Evolutionary conservation across 306 rosid species (phyloP).

Genomic region (Prinsepia uniflora): DNA sequence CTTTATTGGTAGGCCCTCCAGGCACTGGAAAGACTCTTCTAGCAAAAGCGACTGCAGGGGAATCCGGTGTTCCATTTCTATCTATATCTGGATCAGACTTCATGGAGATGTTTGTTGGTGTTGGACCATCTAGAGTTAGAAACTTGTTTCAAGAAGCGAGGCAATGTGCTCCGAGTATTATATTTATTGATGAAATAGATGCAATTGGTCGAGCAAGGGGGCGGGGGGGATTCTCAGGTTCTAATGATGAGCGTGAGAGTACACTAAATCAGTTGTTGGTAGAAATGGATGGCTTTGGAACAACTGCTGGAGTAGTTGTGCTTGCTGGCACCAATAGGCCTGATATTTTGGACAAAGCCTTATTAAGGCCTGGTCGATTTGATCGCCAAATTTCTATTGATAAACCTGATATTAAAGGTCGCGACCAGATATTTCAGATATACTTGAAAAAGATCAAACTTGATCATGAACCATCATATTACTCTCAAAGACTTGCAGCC

Average conservation of each 20-base stretch:
- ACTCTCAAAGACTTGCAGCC: constrained; percentile 91
- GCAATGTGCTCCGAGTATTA: constrained; percentile 91
- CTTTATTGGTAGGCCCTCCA: constrained; percentile 93
- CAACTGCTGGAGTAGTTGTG: constrained; percentile 92
- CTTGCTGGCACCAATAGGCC: constrained; percentile 99
- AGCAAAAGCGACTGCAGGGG: constrained; percentile 98
- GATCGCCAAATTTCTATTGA: constrained; percentile 82
- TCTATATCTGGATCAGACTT: constrained; percentile 94
- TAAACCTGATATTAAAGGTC: constrained; percentile 85
- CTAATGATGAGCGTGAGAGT: constrained; percentile 95
- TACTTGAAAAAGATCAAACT: constrained; percentile 84
- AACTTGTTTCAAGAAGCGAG: constrained; percentile 94
- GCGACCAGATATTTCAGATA: constrained; percentile 83
- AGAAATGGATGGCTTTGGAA: constrained; percentile 98
- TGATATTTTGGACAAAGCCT: constrained; percentile 91
- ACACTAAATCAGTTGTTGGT: constrained; percentile 93
- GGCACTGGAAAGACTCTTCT: constrained; percentile 97
- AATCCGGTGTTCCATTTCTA: constrained; percentile 93
- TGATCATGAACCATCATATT: constrained; percentile 75
- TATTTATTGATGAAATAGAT: constrained; percentile 95
- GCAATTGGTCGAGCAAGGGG: constrained; percentile 99
- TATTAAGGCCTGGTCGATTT: constrained; percentile 90
- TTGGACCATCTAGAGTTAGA: constrained; percentile 96
- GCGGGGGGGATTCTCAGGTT: constrained; percentile 81
- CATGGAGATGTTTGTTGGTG: constrained; percentile 97